Base-by-base conservation (phyloP, 257 asterid genomes). In the Marsdenia floribunda region DNA sequence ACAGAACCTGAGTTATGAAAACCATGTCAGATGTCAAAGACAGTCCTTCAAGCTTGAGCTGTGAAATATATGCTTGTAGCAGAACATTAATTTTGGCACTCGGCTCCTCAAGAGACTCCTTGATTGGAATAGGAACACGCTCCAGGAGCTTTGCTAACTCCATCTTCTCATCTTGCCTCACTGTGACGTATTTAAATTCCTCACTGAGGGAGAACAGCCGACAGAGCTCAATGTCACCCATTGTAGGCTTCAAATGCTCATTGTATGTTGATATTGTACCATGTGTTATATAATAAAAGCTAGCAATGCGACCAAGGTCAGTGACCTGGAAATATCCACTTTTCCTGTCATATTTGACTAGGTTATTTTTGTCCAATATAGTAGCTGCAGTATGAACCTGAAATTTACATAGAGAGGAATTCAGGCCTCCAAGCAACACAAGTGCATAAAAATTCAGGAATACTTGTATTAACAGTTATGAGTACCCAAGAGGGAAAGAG, bases 311-410 rank as follows among this genome's bases (percentile, higher is more conserved):
- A 73, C 87, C 87, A 82, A 84, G 74, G 79, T 84, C 87, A 9
- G 87, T 81, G 21, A 84, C 85, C 76, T 84, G 87, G 80, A 84
- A 84, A 78, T 84, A 84, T 74, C 87, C 87, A 73, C 85, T 84
- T 68, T 84, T 84, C 60, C 83, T 57, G 72, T 84, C 87, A 67
- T 81, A 84, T 57, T 84, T 84, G 72, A 81, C 77, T 72, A 84
- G 73, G 63, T 78, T 81, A 71, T 84, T 84, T 71, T 81, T 84
- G 78, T 84, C 87, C 85, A 84, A 37, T 60, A 84, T 40, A 55
- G 81, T 81, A n/a, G 85, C 87, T 46, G 87, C 87, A 19, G 87
- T 81, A 78, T 84, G 87, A 71, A 84, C 79, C 87, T 84, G 83
- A 79, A 72, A 74, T 38, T 3, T 46, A 76, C 47, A 55, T 11